Percentiles rank a stretch among this genome's conserved stretches.
These are phyloP conservation scores for Tolypocladium cylindrosporum DNA, from an alignment of 2,329 filamentous ascomycete genomes.

Conservation along the genomic window DNA sequence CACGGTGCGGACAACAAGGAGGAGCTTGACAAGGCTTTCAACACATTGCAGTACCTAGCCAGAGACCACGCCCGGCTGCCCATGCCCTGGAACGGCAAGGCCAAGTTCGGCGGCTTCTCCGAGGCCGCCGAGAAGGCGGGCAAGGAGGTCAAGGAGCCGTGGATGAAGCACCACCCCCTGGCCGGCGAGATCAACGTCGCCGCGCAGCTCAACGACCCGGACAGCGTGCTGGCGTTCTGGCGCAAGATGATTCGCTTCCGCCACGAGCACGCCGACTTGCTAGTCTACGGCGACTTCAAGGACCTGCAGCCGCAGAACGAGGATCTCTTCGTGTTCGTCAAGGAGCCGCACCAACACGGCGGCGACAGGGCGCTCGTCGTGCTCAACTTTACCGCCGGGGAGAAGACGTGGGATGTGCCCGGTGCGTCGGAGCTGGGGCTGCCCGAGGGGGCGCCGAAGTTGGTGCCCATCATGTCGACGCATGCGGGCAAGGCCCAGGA, in stretches of 20 bases:
- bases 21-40: constrained; percentile 24
- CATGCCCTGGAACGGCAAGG: constrained; percentile 48
- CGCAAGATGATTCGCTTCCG: constrained; percentile 18
- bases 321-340: constrained; percentile 18
- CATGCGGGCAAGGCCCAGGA: constrained; percentile 9
- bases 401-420: constrained; percentile 15
- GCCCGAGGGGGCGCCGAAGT: constrained; percentile 1
- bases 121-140: constrained; percentile 22
- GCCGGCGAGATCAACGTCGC: constrained; percentile 42
- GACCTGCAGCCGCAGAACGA: constrained; percentile 12
- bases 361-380: constrained; percentile 15
- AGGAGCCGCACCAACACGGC: constrained; percentile 14
- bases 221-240: constrained; percentile 25
- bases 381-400: constrained; percentile 20
- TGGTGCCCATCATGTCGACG: constrained; percentile 18
- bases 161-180: constrained; percentile 23
- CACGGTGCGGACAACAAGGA: constrained; percentile 16
- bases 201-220: constrained; percentile 33
- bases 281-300: constrained; percentile 24
- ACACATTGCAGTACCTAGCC: constrained; percentile 22
- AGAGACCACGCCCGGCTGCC: constrained; percentile 58
- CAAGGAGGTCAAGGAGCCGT: constrained; percentile 16
- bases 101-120: constrained; percentile 23
- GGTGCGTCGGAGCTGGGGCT: constrained; percentile 13
- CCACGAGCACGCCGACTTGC: constrained; percentile 18